Conservation (phyloP, 106 monocot species). For the Dendrobium chrysotoxum region DNA sequence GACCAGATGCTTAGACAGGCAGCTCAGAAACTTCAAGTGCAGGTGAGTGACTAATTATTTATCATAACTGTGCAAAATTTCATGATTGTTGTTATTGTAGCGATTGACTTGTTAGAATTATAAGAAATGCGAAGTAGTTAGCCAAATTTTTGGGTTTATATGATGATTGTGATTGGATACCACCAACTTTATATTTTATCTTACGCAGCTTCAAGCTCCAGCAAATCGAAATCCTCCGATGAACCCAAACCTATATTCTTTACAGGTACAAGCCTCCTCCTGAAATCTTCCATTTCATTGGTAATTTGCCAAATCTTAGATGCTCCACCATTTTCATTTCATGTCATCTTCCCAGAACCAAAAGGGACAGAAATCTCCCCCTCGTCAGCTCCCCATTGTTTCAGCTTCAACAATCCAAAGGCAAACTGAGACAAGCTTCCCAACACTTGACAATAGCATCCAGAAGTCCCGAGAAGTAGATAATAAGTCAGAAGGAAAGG, state of each 20-base stretch:
- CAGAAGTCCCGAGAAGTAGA: constrained; percentile 36
- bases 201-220: constrained; percentile 45
- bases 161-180: background rate
- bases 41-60: constrained; percentile 33
- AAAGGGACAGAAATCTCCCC: constrained; percentile 17
- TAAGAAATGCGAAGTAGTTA: background rate
- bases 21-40: constrained; percentile 70
- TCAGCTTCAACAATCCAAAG: constrained; percentile 29
- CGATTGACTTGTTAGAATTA: background rate
- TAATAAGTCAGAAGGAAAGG: constrained; percentile 20
- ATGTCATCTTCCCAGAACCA: constrained; percentile 29
- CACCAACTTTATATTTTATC: background rate
- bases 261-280: constrained; percentile 38
- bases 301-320: constrained; percentile 9
- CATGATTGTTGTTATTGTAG: background rate
- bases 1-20: constrained; percentile 96
- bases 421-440: constrained; percentile 26
- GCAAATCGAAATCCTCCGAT: constrained; percentile 38
- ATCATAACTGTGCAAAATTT: background rate
- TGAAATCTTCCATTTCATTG: constrained; percentile 19
- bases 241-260: constrained; percentile 36
- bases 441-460: constrained; percentile 19
- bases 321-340: constrained; percentile 19
- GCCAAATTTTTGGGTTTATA: background rate
- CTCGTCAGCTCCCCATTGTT: constrained; percentile 7